phyloP scores from a whole-genome alignment of 2,329 filamentous ascomycete genomes.

The Xylaria digitata region DNA sequence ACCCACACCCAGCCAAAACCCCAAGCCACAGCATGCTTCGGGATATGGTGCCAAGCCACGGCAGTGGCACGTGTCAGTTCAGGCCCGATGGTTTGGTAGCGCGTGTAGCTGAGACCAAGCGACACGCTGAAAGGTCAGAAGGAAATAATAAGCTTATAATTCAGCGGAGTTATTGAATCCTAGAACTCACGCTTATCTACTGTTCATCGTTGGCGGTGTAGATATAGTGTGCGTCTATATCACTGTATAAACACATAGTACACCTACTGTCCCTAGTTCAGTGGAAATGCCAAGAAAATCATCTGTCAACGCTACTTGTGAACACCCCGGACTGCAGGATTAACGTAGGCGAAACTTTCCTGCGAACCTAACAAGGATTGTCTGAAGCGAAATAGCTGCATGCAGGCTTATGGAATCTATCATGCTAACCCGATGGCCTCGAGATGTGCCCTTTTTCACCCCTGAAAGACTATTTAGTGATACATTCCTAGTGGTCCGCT shows the following conservation, averaged over 20 bases:
- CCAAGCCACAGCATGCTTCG: background rate
- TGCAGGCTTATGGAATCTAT: too few relatives aligned
- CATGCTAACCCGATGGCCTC: too few relatives aligned
- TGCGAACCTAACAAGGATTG: slow-evolving; percentile 1
- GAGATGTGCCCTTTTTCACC: too few relatives aligned
- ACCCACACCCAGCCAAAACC: too few relatives aligned
- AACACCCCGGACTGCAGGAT: background rate
- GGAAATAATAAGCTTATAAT: background rate
- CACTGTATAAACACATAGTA: background rate
- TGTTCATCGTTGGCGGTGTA: background rate
- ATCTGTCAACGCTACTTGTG: background rate
- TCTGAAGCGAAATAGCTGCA: background rate
- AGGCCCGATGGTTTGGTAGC: slow-evolving; percentile 1
- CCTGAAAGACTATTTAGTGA: too few relatives aligned
- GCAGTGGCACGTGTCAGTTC: background rate
- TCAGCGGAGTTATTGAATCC: background rate
- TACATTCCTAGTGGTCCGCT: too few relatives aligned
- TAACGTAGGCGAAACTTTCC: background rate
- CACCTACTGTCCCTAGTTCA: background rate
- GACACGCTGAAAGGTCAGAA: too few relatives aligned
- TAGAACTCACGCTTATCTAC: background rate
- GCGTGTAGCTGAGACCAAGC: background rate
- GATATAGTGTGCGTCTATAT: too few relatives aligned
- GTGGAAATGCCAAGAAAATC: background rate
- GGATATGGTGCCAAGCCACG: background rate